These are phyloP conservation scores for Colletotrichum lini DNA, from an alignment of 2,329 filamentous ascomycete species.

Conservation along the genomic window DNA sequence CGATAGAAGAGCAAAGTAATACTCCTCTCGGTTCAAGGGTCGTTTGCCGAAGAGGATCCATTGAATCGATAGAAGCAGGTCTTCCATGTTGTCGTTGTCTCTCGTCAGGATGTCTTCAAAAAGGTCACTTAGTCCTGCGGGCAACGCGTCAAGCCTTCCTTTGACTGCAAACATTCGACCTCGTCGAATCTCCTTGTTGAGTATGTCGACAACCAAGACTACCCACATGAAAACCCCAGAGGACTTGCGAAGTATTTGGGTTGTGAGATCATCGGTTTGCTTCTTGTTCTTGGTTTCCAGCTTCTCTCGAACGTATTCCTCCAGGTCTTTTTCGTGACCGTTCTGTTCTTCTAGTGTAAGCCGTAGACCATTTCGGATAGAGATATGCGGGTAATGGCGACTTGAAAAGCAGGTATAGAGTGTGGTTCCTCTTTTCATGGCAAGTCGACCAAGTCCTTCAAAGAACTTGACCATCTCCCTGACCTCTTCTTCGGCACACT, in stretches of 20 bases:
- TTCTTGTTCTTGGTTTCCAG: conserved; percentile 4
- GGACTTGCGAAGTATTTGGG: conserved; percentile 53
- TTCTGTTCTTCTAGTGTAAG: conserved; percentile 47
- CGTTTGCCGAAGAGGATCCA: conserved; percentile 64
- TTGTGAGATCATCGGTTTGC: neutral
- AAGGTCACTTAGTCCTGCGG: conserved; percentile 55
- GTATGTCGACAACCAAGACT: conserved; percentile 54
- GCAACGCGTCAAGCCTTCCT: conserved; percentile 49
- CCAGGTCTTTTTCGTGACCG: conserved; percentile 48
- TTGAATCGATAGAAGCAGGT: conserved; percentile 60
- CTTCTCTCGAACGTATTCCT: conserved; percentile 40
- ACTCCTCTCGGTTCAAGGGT: conserved; percentile 57
- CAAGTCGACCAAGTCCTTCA: conserved; percentile 49
- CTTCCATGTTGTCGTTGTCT: conserved; percentile 57
- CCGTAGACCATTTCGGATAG: conserved; percentile 14
- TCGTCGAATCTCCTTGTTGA: conserved; percentile 52
- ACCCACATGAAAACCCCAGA: conserved; percentile 62
- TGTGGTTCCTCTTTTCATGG: conserved; percentile 31
- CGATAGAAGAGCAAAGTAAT: conserved; percentile 52
- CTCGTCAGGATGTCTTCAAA: conserved; percentile 64
- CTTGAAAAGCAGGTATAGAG: conserved; percentile 62
- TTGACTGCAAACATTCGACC: conserved; percentile 41
- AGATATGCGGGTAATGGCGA: conserved; percentile 59
- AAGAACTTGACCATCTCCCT: conserved; percentile 61
- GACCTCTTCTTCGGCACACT: conserved; percentile 60